Evolutionary conservation across 805 yeast species (phyloP).

Genomic region (Blastobotrys americana): DNA sequence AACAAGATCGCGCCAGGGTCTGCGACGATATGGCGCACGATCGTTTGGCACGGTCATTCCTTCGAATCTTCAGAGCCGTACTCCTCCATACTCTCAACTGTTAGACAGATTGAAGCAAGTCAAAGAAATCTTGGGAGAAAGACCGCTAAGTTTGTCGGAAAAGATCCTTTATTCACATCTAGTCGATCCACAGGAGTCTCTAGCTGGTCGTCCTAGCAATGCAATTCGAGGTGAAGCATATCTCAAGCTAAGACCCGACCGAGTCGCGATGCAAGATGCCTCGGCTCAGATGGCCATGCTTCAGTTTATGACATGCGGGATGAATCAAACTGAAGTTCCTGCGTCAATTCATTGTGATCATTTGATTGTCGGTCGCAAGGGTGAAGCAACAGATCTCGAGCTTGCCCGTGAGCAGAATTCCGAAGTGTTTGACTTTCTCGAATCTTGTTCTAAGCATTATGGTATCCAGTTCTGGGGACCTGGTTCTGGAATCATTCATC

Average conservation of each 20-base stretch:
- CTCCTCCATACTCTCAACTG: conserved; percentile 84
- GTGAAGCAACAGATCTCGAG: conserved; percentile 77
- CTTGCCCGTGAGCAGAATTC: conserved; percentile 78
- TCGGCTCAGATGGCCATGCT: conserved; percentile 98
- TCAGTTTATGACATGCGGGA: conserved; percentile 96
- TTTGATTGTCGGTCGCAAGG: conserved; percentile 92
- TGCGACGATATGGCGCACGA: neutral
- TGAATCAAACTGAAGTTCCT: conserved; percentile 82
- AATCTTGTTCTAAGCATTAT: conserved; percentile 87
- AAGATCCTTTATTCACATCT: conserved; percentile 90
- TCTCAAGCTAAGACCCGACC: conserved; percentile 88
- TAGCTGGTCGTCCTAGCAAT: conserved; percentile 41
- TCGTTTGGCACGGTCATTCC: neutral
- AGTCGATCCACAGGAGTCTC: conserved; percentile 78
- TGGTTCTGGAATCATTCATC: conserved; percentile 98
- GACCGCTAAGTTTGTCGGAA: conserved; percentile 89
- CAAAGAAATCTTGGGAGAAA: conserved; percentile 53
- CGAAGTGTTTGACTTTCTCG: conserved; percentile 92
- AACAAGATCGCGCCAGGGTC: neutral
- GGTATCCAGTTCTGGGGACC: conserved; percentile 99
- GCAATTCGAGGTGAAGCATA: conserved; percentile 80
- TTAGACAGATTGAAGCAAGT: conserved; percentile 57
- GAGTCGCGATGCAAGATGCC: conserved; percentile 99
- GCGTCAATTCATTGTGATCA: conserved; percentile 98
- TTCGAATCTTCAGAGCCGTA: conserved; percentile 39